Conservation (phyloP, 306 rosid genomes). For the Malus domestica region ASM211411v1 NC_041805.1:1565501-1566000, state of each 20-base stretch:
- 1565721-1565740: conserved; percentile 3
- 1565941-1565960: conserved; percentile 80
- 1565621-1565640: neutral
- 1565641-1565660: neutral
- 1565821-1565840: neutral
- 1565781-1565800: conserved; percentile 2
- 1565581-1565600: neutral
- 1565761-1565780: neutral
- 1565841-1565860: neutral
- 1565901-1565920: neutral
- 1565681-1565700: neutral
- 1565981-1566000: conserved; percentile 99
- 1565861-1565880: conserved; percentile 3
- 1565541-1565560: neutral
- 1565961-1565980: conserved; percentile 82
- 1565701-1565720: neutral
- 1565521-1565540: neutral
- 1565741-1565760: neutral
- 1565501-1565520: neutral
- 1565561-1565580: neutral
- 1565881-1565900: conserved; percentile 1
- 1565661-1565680: neutral
- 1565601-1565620: too few species aligned
- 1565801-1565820: neutral
- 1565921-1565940: conserved; percentile 63